Evolutionary conservation across 2,329 filamentous ascomycete species (phyloP).

Genomic region (Septoria petroselini): DNA sequence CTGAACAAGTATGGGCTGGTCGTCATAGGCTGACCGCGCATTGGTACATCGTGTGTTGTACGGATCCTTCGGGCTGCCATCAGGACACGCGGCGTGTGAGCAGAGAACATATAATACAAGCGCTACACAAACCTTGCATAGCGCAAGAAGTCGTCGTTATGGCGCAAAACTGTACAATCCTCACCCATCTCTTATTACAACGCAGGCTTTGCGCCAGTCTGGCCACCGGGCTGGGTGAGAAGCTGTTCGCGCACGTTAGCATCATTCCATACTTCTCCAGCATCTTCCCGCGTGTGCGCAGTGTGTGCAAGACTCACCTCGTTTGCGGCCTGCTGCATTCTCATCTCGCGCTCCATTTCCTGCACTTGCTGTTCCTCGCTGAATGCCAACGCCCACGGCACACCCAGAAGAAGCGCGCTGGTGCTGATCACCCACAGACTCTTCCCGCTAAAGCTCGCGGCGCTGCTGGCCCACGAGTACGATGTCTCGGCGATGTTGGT

Average conservation of each 20-base stretch:
- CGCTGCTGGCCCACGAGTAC: slow-evolving; percentile 57
- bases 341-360: slow-evolving; percentile 97
- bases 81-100: slow-evolving; percentile 15
- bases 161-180: slow-evolving; percentile 11
- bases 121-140: slow-evolving; percentile 18
- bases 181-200: slow-evolving; percentile 19
- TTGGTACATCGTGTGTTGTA: neutral
- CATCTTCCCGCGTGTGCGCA: neutral
- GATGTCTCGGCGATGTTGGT: slow-evolving; percentile 48
- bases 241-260: slow-evolving; percentile 27
- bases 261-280: neutral
- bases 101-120: slow-evolving; percentile 30
- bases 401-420: slow-evolving; percentile 81
- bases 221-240: slow-evolving; percentile 27
- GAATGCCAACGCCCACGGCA: slow-evolving; percentile 89
- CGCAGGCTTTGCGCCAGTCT: slow-evolving; percentile 28
- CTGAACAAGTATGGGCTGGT: neutral
- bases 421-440: slow-evolving; percentile 88
- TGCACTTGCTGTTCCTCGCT: slow-evolving; percentile 94
- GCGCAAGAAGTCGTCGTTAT: slow-evolving; percentile 14
- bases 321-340: slow-evolving; percentile 87
- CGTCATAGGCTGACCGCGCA: neutral
- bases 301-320: slow-evolving; percentile 64
- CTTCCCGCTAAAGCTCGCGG: slow-evolving; percentile 73
- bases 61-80: neutral